Evolutionary conservation across 2,329 filamentous ascomycete genomes (phyloP), one percentile per base, ranked within the genome.

Genomic region (Blastomyces percursus): DNA sequence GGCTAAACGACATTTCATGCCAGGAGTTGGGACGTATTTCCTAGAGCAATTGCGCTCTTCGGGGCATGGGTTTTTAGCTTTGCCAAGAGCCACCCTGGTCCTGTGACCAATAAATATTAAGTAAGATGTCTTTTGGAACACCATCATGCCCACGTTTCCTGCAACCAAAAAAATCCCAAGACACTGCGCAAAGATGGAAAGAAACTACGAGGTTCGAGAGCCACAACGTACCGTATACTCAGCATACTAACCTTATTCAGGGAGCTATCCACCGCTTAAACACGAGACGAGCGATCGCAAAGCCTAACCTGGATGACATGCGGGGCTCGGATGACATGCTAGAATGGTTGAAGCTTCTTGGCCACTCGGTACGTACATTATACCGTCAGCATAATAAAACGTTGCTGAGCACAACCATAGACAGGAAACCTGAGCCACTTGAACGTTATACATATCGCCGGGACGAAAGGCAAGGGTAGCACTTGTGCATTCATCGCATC

Each of bases 401-500:
- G 27, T 35, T 35, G 7, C 51, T 55, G 51, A 55, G 11, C 16
- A 35, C 9, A 55, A 55, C 1, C 16, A 35, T 35, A 55, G 51
- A 35, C 12, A 2, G 30, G 8, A 55, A 12, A 55, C 27, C 3
- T 30, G 30, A 55, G 16, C 16, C 51, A 35, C 27, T 55, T 55
- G 27, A 65, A 65, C 35, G 60, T 65, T 16, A 63, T 65, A 19
- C 64, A 65, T 55, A 55, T 65, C n/a, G 60, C 62, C 7, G 64
- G 64, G 19, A 65, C 60, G 7, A 65, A 65, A 46, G 64, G 64
- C 16, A 65, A 65, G 62, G 60, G 62, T 32, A 64, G 62, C 48
- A 65, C 62, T 19, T 65, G 60, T 58, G 64, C 64, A 21, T 65
- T 60, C 48, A 44, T 65, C n/a, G 32, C 51, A n/a, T 64, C 55